Base-by-base conservation (phyloP, 2,329 filamentous ascomycete species). In the Claviceps digitariae region DNA sequence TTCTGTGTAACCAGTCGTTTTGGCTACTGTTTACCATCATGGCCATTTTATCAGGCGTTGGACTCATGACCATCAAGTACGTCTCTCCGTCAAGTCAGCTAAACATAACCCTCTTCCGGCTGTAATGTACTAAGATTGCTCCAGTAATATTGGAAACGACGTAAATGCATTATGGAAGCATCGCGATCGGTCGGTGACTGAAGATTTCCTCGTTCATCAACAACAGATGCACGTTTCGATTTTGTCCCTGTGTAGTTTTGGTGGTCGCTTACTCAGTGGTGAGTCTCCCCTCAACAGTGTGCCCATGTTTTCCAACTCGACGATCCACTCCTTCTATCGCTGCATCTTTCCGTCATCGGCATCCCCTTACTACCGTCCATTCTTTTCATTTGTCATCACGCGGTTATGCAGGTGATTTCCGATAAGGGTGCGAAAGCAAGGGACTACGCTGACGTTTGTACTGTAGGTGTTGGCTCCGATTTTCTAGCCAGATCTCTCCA, bases 31-130 rank as follows among this genome's bases (percentile, higher is more conserved):
- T 94, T 67, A 69, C 79, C 54, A 82, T 95, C 59, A 87, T 98
- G 78, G 90, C 84, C 41, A 79, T 96, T n/a, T 74, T 97, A 57
- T 89, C 90, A 5, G 93, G 93, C 51, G 86, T 96, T 61, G 93
- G 93, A 12, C 73, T 98, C 59, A 98, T 98, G 93, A 97, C 91
- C 0, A 98, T 98, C 71, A 98, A 98, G 90, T 95, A 76, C 69
- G 86, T 74, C 12, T 15, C 13, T 5, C 17, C 15, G 4, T 12
- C 40, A 17, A 9, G 13, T 23, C 21, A 43, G 12, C 31, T 20
- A 4, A 8, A 38, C 8, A 34, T 25, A 31, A 17, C 40, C 23
- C 23, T 21, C 23, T 12, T 6, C 20, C 25, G n/a, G 25, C 38
- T 31, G 45, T 21, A 41, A 20, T 17, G 41, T 20, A 12, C 47